Evolutionary conservation across 306 rosid genomes (phyloP).

Genomic region (Begonia masoniana): DNA sequence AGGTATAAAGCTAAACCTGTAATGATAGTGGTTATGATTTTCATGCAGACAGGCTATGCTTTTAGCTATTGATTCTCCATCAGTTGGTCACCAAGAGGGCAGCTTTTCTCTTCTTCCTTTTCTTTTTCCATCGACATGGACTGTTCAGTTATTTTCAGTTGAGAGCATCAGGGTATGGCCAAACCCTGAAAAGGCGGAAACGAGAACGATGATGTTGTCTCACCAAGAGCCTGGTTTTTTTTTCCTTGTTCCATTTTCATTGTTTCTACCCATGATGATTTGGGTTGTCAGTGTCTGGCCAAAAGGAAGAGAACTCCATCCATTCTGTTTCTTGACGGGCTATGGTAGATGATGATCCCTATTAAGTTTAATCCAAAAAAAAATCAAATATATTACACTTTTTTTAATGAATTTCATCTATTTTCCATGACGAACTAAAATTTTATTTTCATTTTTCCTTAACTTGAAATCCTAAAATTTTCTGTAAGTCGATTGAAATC

Average conservation of each 20-base stretch:
- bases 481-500: no score
- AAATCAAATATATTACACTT: no score
- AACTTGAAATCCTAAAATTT: no score
- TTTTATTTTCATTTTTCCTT: no score
- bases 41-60: conserved; percentile 42
- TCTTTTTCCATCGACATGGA: conserved; percentile 7
- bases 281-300: conserved; percentile 90
- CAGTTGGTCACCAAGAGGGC: conserved; percentile 35
- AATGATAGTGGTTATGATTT: conserved; percentile 50
- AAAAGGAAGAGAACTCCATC: conserved; percentile 89
- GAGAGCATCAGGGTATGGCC: no score
- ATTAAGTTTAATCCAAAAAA: no score
- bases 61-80: conserved; percentile 36
- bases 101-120: conserved; percentile 32
- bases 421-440: no score
- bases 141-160: neutral
- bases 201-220: no score
- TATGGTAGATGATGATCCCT: conserved; percentile 31
- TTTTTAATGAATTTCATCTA: no score
- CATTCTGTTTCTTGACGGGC: conserved; percentile 87
- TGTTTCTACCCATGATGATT: conserved; percentile 65
- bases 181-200: no score
- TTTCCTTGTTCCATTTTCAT: neutral
- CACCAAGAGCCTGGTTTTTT: no score
- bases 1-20: conserved; percentile 7